These are phyloP conservation scores for Tremellales sp. DNA, from an alignment of 1,284 basidiomycete genomes.

Conservation along the genomic window DNA sequence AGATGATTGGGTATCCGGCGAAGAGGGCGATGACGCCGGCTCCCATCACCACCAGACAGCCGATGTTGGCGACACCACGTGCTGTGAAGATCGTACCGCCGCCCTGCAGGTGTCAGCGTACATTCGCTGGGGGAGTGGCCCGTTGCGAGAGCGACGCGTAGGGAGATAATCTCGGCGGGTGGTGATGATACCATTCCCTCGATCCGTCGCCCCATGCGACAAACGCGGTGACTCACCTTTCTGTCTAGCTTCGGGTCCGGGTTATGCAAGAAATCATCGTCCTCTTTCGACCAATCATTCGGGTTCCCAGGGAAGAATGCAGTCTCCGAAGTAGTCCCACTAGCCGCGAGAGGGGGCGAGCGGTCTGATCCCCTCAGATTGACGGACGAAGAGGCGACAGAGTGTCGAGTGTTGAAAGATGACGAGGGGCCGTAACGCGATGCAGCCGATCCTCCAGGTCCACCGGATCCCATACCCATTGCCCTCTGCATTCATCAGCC, in stretches of 20 bases:
- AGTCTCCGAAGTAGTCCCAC: neutral
- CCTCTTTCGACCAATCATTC: constrained; percentile 24
- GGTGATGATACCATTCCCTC: neutral
- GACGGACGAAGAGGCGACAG: neutral
- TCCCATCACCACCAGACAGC: constrained; percentile 64
- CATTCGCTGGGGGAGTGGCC: neutral
- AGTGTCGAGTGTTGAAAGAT: neutral
- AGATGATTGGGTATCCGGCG: constrained; percentile 51
- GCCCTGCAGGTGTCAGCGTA: constrained; percentile 8
- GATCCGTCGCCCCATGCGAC: too few relatives aligned
- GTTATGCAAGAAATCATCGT: constrained; percentile 50
- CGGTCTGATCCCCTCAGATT: neutral
- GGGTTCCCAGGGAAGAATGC: neutral
- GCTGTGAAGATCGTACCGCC: constrained; percentile 64
- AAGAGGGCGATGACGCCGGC: constrained; percentile 65
- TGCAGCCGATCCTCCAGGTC: too few relatives aligned
- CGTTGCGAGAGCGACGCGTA: too few relatives aligned
- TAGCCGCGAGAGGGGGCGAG: neutral
- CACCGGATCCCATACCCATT: too few relatives aligned
- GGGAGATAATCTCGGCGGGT: neutral
- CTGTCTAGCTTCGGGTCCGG: constrained; percentile 62
- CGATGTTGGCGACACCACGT: constrained; percentile 69
- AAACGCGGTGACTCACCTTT: constrained; percentile 39
- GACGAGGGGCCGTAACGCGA: neutral
- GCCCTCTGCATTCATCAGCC: too few relatives aligned